Base-by-base conservation (phyloP, 129 eudicot genomes). In the Kitagawia praeruptora region DNA sequence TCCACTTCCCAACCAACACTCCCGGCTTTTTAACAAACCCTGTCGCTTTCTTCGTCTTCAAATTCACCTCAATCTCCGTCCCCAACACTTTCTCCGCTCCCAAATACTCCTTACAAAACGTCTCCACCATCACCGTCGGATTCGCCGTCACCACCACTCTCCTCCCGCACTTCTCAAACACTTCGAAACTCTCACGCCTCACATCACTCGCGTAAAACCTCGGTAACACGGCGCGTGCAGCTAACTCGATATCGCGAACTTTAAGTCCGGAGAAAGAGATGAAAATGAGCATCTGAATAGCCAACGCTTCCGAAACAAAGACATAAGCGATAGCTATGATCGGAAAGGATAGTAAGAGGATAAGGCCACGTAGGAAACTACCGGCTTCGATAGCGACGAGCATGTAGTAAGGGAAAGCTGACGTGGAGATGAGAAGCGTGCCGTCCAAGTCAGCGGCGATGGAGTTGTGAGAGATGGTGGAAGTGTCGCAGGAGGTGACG, bases 381-480 rank as follows among this genome's bases (percentile, higher is more conserved):
- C 99, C 99, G 81, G 99, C 97, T 42, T 96, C 97, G 64, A 96
- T 85, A 8, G 99, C 97, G 9, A 96, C 78, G 28, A 96, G 90
- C 82, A 96, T 84, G 93, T 87, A 96, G 86, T 96, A 96, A 27
- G 96, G 99, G 83, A 96, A 96, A 12, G 99, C 88, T 31, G 91
- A 83, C 70, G 78, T 80, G 61, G 88, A 85, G 77, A 84, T 89
- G 4, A 96, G 90, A 47, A 96, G 90, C 13, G 99, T 96, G 40
- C 99, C 99, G 84, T 96, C 98, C 70, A 96, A 91, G 84, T 96
- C 99, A 37, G 99, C 98, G 15, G 99, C 99, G 8, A 96, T 79
- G 0, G 99, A 90, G 67, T 78, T 79, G 87, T 85, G 89, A 84
- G 45, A 74, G 16, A 75, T 66, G 82, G 82, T 51, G 85, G 90